Evolutionary conservation across 2,329 filamentous ascomycete genomes (phyloP), one percentile per base, ranked within the genome.

Genomic region (Ceratocystis diversiconidia): DNA sequence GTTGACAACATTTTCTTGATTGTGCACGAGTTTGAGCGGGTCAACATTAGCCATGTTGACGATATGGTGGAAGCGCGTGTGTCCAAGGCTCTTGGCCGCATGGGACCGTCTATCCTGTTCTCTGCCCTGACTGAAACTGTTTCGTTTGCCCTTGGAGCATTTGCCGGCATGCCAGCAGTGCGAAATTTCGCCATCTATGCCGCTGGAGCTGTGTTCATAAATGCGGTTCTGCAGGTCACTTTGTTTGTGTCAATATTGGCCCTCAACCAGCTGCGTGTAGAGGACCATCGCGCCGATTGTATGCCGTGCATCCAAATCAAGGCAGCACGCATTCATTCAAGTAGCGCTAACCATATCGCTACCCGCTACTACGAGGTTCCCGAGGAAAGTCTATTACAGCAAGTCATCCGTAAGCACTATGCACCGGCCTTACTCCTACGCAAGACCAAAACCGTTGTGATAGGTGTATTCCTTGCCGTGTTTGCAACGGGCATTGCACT

Each of bases 1-100:
- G 95, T 99, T 2, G 94, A 99, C 80, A 99, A 99, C 73, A 97
- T 99, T 71, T 99, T 99, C 77, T 79, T 99, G 65, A 96, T 99
- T 67, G 94, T 99, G 0, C 94, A 99, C 75, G 94, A 99, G 75
- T 95, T 99, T 67, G 94, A 99, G 73, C 84, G 94, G 36, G 89
- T 96, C 73, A 99, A 99, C 72, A 78, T 91, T 70, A 95, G 88
- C 74, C 89, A 96, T 71, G 90, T 92, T 0, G 92, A 97, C 72
- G 88, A 92, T 69, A 82, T 88, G 74, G 87, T 99, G 1, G 88
- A 95, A 70, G 86, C 92, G 72, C 84, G 94, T 30, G 86, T 97
- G 65, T 88, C 90, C 5, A 87, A 88, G 72, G 89, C 94, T 2
- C 79, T 97, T n/a, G 92, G 94, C 25, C 85, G 94, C 64, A 99